A percentile compares a stretch with the other conserved stretches of the same genome.
These are phyloP conservation scores for Tulasnella calospora DNA, from an alignment of 768 basidiomycete genomes.

Conservation along the genomic window DNA sequence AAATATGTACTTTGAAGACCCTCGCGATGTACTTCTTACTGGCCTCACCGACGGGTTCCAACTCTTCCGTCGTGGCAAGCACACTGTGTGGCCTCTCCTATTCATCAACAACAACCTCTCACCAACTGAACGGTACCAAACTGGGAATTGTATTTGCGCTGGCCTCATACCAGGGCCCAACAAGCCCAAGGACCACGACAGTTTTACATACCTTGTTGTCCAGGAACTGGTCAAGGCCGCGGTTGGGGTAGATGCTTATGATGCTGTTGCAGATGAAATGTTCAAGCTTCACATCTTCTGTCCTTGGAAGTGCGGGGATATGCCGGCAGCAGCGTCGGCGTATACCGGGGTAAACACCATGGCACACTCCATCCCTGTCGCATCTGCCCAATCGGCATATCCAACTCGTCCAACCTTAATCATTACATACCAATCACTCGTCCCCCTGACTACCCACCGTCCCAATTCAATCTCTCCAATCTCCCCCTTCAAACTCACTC, in stretches of 20 bases:
- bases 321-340: slow-evolving; percentile 36
- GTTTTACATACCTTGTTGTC: slow-evolving; percentile 39
- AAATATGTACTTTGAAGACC: background rate
- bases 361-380: slow-evolving; percentile 40
- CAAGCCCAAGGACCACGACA: slow-evolving; percentile 41
- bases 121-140: slow-evolving; percentile 38
- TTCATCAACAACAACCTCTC: slow-evolving; percentile 44
- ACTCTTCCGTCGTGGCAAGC: slow-evolving; percentile 37
- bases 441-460: background rate
- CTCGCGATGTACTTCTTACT: background rate
- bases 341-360: slow-evolving; percentile 42
- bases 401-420: slow-evolving; percentile 28
- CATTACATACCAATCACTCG: slow-evolving; percentile 31
- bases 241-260: slow-evolving; percentile 36
- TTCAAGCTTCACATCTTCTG: slow-evolving; percentile 38
- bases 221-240: slow-evolving; percentile 40
- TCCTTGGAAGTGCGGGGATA: slow-evolving; percentile 36
- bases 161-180: slow-evolving; percentile 48
- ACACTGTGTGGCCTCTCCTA: slow-evolving; percentile 43
- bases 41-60: slow-evolving; percentile 39
- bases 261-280: slow-evolving; percentile 31
- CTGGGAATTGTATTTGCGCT: slow-evolving; percentile 39
- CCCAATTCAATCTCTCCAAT: background rate
- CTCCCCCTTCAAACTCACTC: background rate
- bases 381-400: slow-evolving; percentile 36